phyloP scores from a whole-genome alignment of 2,329 filamentous ascomycete species.

The Lachnellula hyalina region DNA sequence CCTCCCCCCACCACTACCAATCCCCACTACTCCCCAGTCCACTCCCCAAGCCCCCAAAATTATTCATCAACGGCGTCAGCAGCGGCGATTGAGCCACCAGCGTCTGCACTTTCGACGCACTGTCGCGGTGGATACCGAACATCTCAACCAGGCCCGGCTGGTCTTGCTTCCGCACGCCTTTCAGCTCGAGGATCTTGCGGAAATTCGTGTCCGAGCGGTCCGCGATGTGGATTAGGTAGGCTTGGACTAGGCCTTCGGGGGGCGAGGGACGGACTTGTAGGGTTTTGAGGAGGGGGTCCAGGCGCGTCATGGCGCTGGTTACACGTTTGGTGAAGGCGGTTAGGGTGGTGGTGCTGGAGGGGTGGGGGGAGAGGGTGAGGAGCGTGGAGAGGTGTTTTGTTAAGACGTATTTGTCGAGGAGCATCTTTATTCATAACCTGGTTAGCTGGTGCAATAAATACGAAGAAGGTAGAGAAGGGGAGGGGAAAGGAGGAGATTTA shows the following conservation, averaged over 20 bases:
- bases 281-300: slow-evolving; percentile 92
- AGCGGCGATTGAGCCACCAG: slow-evolving; percentile 67
- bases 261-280: slow-evolving; percentile 89
- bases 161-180: slow-evolving; percentile 82
- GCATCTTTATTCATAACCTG: slow-evolving; percentile 56
- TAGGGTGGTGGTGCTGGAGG: slow-evolving; percentile 27
- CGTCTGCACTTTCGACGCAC: slow-evolving; percentile 56
- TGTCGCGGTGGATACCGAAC: slow-evolving; percentile 74
- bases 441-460: not conserved
- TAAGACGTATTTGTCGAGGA: slow-evolving; percentile 88
- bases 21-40: too few species aligned
- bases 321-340: slow-evolving; percentile 79
- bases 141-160: slow-evolving; percentile 80
- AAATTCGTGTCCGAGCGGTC: slow-evolving; percentile 94
- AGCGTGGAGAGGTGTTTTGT: slow-evolving; percentile 74
- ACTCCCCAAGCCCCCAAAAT: slow-evolving; percentile 38
- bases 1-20: slow-evolving; percentile 32
- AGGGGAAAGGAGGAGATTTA: slow-evolving; percentile 35
- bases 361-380: slow-evolving; percentile 47
- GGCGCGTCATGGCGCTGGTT: slow-evolving; percentile 73
- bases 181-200: slow-evolving; percentile 90
- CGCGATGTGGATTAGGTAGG: slow-evolving; percentile 93
- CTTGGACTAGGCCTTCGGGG: slow-evolving; percentile 90
- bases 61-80: slow-evolving; percentile 59
- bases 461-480: not conserved